Evolutionary conservation across 2,329 filamentous ascomycete genomes (phyloP).

Genomic region (Verticillium longisporum): DNA sequence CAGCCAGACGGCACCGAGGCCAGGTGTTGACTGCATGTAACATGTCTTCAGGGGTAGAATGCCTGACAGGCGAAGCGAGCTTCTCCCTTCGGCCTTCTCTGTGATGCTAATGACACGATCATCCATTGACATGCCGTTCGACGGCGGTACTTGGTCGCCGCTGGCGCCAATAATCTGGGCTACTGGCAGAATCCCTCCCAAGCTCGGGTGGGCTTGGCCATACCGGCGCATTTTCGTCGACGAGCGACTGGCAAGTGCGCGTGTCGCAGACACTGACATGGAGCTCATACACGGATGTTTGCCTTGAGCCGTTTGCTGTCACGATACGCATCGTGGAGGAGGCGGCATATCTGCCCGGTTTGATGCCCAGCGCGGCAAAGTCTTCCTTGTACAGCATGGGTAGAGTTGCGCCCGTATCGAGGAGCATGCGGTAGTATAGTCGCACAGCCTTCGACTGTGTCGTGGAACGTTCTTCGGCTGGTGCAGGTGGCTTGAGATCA

Average conservation of each 20-base stretch:
- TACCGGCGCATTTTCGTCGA: conserved; percentile 10
- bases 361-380: conserved; percentile 24
- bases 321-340: conserved; percentile 22
- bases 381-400: conserved; percentile 29
- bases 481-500: neutral
- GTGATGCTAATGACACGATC: neutral
- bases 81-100: conserved; percentile 7
- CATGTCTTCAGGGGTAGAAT: conserved; percentile 33
- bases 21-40: conserved; percentile 34
- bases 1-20: conserved; percentile 25
- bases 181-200: conserved; percentile 12
- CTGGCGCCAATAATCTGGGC: conserved; percentile 2
- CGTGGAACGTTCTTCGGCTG: neutral
- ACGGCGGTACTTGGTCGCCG: neutral
- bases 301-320: conserved; percentile 10
- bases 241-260: conserved; percentile 19
- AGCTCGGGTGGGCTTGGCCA: conserved; percentile 9
- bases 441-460: conserved; percentile 15
- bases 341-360: conserved; percentile 24
- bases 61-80: conserved; percentile 28
- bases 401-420: conserved; percentile 36
- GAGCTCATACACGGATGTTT: conserved; percentile 26
- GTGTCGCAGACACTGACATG: conserved; percentile 20
- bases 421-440: conserved; percentile 24
- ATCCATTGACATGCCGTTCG: neutral